Percentiles rank a stretch among this genome's conserved stretches.
Evolutionary conservation across 2,329 filamentous ascomycete species (phyloP).

Genomic region (Aspergillus sp.): DNA sequence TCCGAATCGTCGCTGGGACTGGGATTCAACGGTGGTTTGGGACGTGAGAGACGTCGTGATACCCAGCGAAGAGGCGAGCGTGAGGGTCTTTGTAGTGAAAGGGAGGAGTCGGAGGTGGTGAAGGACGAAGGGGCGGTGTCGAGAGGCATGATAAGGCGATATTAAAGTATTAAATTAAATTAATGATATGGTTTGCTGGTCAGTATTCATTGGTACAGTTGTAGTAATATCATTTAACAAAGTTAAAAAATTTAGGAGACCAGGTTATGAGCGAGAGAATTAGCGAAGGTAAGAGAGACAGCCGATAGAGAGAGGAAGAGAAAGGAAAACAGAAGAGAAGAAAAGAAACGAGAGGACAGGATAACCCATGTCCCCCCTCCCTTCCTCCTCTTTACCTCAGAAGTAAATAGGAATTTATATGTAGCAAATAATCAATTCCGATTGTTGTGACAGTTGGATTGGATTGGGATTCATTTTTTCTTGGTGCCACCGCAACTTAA

Average conservation of each 20-base stretch:
- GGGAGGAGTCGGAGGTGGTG: not conserved
- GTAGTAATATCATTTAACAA: too few relatives aligned
- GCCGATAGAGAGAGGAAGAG: not conserved
- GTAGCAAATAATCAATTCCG: too few relatives aligned
- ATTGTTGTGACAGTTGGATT: too few relatives aligned
- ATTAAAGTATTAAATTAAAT: not conserved
- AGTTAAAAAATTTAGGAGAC: too few relatives aligned
- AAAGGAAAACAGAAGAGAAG: too few relatives aligned
- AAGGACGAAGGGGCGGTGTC: not conserved
- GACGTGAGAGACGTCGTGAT: constrained; percentile 4
- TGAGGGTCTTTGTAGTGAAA: not conserved
- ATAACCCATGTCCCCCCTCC: too few relatives aligned
- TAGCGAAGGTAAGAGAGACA: not conserved
- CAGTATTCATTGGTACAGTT: not conserved
- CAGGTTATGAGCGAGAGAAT: not conserved
- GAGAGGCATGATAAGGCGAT: not conserved
- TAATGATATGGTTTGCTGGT: not conserved
- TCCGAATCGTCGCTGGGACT: not conserved
- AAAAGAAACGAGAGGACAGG: too few relatives aligned
- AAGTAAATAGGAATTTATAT: too few relatives aligned
- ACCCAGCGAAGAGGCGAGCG: constrained; percentile 1
- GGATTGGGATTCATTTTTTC: not conserved
- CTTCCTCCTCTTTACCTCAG: too few relatives aligned
- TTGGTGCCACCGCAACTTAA: not conserved
- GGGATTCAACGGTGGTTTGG: not conserved